Conservation (phyloP, 768 basidiomycete genomes). For the Tulasnella sp. region DNA sequence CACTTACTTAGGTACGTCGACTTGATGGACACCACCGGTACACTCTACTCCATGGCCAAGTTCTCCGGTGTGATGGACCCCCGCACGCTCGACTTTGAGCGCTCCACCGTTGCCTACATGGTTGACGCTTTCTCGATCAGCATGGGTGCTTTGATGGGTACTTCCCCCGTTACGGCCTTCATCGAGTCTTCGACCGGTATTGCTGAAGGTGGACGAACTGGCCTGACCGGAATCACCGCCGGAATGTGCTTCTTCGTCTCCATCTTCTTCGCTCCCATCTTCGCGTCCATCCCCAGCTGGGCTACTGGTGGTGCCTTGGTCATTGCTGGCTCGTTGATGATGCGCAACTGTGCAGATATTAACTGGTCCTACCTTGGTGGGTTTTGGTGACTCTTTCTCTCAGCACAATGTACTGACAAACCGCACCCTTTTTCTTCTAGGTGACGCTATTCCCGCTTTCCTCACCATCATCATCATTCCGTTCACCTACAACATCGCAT, state of each 20-base stretch:
- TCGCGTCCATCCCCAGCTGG: slow-evolving; percentile 82
- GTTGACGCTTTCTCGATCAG: slow-evolving; percentile 71
- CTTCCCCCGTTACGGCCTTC: slow-evolving; percentile 77
- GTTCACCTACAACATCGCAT: slow-evolving; percentile 64
- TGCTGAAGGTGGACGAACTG: slow-evolving; percentile 82
- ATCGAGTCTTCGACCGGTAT: slow-evolving; percentile 61
- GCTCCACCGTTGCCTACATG: slow-evolving; percentile 67
- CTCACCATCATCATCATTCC: slow-evolving; percentile 70
- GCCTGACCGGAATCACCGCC: slow-evolving; percentile 68
- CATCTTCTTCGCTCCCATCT: slow-evolving; percentile 84
- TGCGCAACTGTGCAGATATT: slow-evolving; percentile 67
- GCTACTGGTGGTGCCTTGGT: slow-evolving; percentile 83
- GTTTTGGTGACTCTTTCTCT: too few relatives aligned
- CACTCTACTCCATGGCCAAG: slow-evolving; percentile 86
- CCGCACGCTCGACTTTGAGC: slow-evolving; percentile 81
- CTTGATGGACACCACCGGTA: slow-evolving; percentile 52
- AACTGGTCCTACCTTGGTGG: slow-evolving; percentile 82
- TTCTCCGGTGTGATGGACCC: slow-evolving; percentile 82
- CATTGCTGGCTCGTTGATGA: slow-evolving; percentile 40
- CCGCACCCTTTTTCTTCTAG: too few relatives aligned
- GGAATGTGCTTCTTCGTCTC: slow-evolving; percentile 77
- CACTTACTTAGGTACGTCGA: slow-evolving; percentile 29
- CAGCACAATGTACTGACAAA: too few relatives aligned
- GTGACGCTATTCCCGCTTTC: slow-evolving; percentile 81
- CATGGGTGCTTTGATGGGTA: slow-evolving; percentile 76